Conservation (phyloP, 1,139 yeast genomes). For the Debaryomyces sp. region DNA sequence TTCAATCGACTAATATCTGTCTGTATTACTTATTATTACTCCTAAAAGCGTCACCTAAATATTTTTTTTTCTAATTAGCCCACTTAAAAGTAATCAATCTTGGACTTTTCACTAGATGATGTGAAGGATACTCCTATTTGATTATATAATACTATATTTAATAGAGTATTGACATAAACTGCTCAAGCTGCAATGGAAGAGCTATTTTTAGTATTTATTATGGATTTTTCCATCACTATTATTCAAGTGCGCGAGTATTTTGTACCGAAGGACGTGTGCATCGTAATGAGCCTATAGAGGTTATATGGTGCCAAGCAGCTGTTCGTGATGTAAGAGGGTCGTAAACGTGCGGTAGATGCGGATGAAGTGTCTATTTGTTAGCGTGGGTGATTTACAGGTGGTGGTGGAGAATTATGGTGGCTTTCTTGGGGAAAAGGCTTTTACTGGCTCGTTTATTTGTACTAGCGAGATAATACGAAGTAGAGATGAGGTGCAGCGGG, state of each 20-base stretch:
- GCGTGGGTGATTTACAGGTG: too few species aligned
- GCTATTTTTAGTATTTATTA: slow-evolving; percentile 6
- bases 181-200: slow-evolving; percentile 2
- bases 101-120: background rate
- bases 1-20: background rate
- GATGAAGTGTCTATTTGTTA: too few species aligned
- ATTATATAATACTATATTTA: background rate
- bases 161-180: background rate
- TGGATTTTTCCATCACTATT: slow-evolving; percentile 1
- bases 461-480: background rate
- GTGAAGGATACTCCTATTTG: background rate
- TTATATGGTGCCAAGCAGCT: background rate
- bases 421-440: background rate
- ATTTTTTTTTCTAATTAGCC: background rate
- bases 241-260: background rate
- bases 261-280: background rate
- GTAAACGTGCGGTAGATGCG: background rate
- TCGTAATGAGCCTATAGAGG: too few species aligned
- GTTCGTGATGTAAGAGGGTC: too few species aligned
- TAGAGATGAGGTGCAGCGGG: background rate
- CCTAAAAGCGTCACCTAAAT: background rate
- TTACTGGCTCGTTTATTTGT: background rate
- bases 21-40: background rate
- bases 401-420: background rate
- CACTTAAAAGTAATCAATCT: background rate